Conservation (phyloP, 2,329 filamentous ascomycete genomes). For the Sporothrix pseudoabietina region DNA sequence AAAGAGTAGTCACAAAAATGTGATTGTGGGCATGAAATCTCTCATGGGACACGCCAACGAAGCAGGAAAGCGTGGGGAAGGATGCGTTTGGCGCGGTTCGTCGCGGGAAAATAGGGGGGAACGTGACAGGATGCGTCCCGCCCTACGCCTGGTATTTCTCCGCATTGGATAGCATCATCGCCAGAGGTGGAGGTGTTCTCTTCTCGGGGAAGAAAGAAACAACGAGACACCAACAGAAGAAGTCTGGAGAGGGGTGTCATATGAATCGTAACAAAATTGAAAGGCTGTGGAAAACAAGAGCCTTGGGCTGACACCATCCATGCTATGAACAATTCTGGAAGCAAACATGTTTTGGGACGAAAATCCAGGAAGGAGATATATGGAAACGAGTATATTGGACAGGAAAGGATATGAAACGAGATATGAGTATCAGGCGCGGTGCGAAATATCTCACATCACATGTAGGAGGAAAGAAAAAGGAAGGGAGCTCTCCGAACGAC, state of each 20-base stretch:
- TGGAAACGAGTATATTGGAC: not conserved
- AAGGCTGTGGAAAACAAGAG: not conserved
- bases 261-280: not conserved
- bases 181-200: not conserved
- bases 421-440: no score
- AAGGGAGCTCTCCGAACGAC: not conserved
- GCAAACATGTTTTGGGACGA: not conserved
- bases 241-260: not conserved
- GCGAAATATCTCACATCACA: not conserved
- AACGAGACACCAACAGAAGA: not conserved
- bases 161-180: not conserved
- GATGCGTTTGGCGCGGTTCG: not conserved
- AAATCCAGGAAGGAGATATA: not conserved
- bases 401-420: not conserved
- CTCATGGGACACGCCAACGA: not conserved
- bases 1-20: not conserved
- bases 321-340: not conserved
- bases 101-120: not conserved
- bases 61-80: not conserved
- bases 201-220: not conserved
- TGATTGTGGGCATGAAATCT: no score
- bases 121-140: constrained; percentile 9
- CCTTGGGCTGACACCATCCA: not conserved
- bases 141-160: not conserved
- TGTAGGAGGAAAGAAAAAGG: not conserved